Evolutionary conservation across 2,329 filamentous ascomycete species (phyloP).

Genomic region (Kalaharituber pfeilii): DNA sequence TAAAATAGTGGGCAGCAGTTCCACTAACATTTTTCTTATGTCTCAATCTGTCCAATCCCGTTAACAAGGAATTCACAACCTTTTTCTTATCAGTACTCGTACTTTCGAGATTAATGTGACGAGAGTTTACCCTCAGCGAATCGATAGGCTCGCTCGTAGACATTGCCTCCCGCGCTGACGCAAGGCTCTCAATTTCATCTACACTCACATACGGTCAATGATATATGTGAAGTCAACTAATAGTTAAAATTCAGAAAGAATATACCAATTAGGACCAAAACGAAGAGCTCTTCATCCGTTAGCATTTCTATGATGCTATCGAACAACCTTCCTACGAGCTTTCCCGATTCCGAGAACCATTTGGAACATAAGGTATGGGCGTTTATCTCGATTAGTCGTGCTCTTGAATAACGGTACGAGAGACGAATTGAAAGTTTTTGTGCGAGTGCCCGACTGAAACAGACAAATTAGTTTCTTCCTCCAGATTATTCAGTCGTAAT

Average conservation of each 20-base stretch:
- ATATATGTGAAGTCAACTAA: neutral
- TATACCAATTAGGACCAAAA: slow-evolving; percentile 17
- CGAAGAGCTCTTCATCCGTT: slow-evolving; percentile 14
- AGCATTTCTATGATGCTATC: slow-evolving; percentile 19
- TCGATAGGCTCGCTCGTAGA: slow-evolving; percentile 20
- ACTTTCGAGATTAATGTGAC: neutral
- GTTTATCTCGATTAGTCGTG: slow-evolving; percentile 19
- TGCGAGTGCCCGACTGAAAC: slow-evolving; percentile 16
- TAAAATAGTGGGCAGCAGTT: neutral
- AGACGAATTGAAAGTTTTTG: slow-evolving; percentile 22
- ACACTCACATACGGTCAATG: no score
- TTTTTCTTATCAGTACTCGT: neutral
- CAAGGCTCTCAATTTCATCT: slow-evolving; percentile 22
- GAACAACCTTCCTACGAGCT: slow-evolving; percentile 20
- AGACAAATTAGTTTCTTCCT: no score
- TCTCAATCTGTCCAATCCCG: slow-evolving; percentile 20
- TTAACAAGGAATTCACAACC: slow-evolving; percentile 22
- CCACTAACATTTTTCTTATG: slow-evolving; percentile 16
- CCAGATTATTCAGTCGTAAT: neutral
- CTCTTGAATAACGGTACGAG: slow-evolving; percentile 18
- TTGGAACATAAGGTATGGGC: slow-evolving; percentile 20
- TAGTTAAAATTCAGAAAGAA: no score
- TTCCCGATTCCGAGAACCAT: slow-evolving; percentile 21
- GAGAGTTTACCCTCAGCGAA: slow-evolving; percentile 16
- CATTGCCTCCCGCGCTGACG: slow-evolving; percentile 18